Percentiles rank a stretch among this genome's conserved stretches.
These are phyloP conservation scores for Fraxinus americana DNA, from an alignment of 257 asterid genomes.

Conservation along the genomic window DNA sequence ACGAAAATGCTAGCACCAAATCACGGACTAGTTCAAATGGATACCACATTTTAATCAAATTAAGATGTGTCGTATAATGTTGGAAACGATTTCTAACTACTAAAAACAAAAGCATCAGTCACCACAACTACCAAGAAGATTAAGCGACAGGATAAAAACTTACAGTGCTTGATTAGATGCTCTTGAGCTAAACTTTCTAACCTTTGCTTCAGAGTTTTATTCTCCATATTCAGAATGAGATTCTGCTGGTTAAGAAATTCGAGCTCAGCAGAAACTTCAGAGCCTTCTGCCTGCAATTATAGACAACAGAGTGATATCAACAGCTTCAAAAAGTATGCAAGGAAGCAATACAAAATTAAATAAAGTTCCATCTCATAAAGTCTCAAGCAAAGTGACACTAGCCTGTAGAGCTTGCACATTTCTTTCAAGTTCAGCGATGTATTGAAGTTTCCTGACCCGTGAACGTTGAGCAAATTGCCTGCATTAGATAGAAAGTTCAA, in stretches of 20 bases:
- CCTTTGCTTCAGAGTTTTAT: constrained; percentile 75
- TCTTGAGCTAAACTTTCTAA: constrained; percentile 73
- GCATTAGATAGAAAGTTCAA: constrained; percentile 26
- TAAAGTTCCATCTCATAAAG: constrained; percentile 1
- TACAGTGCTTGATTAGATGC: constrained; percentile 69
- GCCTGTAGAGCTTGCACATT: constrained; percentile 77
- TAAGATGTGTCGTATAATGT: background rate
- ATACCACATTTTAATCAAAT: background rate
- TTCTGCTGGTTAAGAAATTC: constrained; percentile 78
- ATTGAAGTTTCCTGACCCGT: constrained; percentile 77
- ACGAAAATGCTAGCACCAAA: background rate
- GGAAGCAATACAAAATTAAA: background rate
- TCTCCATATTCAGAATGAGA: constrained; percentile 79
- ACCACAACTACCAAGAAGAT: background rate
- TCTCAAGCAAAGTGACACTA: constrained; percentile 25
- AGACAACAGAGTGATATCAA: constrained; percentile 12
- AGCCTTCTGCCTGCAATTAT: constrained; percentile 61
- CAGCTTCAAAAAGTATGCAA: constrained; percentile 3
- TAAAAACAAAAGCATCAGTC: constrained; percentile 1
- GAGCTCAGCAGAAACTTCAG: constrained; percentile 71
- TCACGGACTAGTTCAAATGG: background rate
- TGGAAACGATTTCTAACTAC: background rate
- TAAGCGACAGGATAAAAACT: constrained; percentile 27
- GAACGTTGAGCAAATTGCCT: constrained; percentile 90
- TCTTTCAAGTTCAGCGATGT: constrained; percentile 83